Evolutionary conservation across 805 yeast genomes (phyloP).

Genomic region (Wickerhamiella shivajii): DNA sequence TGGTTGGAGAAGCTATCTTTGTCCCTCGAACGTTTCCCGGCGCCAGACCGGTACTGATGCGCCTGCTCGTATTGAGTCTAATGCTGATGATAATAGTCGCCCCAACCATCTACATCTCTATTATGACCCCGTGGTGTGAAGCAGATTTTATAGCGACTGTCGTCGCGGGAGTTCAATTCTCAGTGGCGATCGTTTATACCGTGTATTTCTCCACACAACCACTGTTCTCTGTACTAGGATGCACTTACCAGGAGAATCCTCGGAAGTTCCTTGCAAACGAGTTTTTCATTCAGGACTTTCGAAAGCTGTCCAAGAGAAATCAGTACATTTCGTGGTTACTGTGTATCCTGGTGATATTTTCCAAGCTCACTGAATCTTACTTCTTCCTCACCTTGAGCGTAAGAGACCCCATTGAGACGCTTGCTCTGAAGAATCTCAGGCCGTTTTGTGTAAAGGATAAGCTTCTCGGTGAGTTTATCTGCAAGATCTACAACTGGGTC

Average conservation of each 20-base stretch:
- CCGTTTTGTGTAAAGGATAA: conserved; percentile 48
- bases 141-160: conserved; percentile 16
- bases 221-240: conserved; percentile 38
- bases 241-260: conserved; percentile 15
- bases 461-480: conserved; percentile 37
- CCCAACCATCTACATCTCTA: conserved; percentile 13
- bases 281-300: conserved; percentile 47
- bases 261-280: conserved; percentile 34
- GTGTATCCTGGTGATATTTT: conserved; percentile 52
- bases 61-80: conserved; percentile 31
- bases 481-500: conserved; percentile 42
- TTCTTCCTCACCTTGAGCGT: conserved; percentile 61
- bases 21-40: conserved; percentile 68
- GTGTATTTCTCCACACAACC: conserved; percentile 50
- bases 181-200: conserved; percentile 39
- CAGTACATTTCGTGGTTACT: conserved; percentile 49
- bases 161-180: conserved; percentile 40
- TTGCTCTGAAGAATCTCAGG: conserved; percentile 39
- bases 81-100: conserved; percentile 30
- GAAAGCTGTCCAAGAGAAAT: conserved; percentile 37
- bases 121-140: conserved; percentile 12
- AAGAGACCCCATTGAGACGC: conserved; percentile 58
- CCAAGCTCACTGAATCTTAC: conserved; percentile 64
- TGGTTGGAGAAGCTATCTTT: conserved; percentile 42
- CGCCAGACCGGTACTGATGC: conserved; percentile 39